Conservation (phyloP, 306 rosid species). For the Prunus dulcis region DNA sequence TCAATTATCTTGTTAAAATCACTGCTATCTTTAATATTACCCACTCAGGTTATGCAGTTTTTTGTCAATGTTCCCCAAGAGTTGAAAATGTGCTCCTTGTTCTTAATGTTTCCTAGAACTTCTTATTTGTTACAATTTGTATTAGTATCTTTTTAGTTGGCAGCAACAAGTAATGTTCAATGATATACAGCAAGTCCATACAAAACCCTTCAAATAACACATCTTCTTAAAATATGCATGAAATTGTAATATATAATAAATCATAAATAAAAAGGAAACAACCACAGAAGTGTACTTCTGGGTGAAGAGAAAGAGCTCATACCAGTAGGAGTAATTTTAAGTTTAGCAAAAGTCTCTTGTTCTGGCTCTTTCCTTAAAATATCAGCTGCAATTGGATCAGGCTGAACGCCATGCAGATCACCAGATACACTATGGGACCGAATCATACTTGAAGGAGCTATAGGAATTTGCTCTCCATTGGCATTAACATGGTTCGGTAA, state of each 20-base stretch:
- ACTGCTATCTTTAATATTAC: too few species aligned
- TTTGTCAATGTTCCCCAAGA: not conserved
- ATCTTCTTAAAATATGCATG: conserved; percentile 4
- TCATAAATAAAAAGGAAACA: not conserved
- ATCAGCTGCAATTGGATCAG: conserved; percentile 98
- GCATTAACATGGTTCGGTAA: conserved; percentile 61
- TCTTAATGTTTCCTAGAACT: not conserved
- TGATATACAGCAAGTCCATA: not conserved
- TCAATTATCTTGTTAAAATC: not conserved
- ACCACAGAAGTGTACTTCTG: not conserved
- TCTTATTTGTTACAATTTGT: not conserved
- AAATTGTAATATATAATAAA: not conserved
- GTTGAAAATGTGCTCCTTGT: not conserved
- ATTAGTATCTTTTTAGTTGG: not conserved
- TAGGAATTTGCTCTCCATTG: conserved; percentile 65
- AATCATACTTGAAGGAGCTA: conserved; percentile 78
- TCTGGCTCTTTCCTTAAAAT: conserved; percentile 98
- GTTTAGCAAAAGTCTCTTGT: conserved; percentile 84
- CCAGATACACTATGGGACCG: conserved; percentile 94
- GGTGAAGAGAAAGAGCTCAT: conserved; percentile 26
- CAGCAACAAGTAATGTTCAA: not conserved
- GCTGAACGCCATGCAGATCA: conserved; percentile 94
- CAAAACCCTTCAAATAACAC: not conserved
- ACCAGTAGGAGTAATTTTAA: conserved; percentile 76
- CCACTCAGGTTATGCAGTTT: not conserved